These are phyloP conservation scores for Naganishia antarctica DNA, from an alignment of 768 basidiomycete genomes.

Conservation along the genomic window DNA sequence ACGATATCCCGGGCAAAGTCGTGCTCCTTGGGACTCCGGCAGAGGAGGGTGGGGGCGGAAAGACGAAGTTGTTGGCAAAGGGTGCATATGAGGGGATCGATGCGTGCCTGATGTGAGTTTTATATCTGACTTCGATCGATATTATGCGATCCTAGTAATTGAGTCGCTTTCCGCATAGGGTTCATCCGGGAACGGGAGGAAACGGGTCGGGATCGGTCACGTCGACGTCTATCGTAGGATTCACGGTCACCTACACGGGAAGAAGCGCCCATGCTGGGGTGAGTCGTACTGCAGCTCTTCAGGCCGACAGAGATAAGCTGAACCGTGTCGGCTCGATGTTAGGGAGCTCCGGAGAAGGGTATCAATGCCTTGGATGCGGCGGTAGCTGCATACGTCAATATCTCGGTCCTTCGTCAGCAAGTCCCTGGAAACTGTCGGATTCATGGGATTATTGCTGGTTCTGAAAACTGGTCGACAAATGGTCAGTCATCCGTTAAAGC, in stretches of 20 bases:
- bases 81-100: slow-evolving; percentile 35
- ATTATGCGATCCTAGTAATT: background rate
- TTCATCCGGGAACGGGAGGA: slow-evolving; percentile 23
- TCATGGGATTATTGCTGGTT: slow-evolving; percentile 30
- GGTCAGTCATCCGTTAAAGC: background rate
- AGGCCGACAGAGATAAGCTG: too few species aligned
- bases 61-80: slow-evolving; percentile 30
- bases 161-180: slow-evolving; percentile 8
- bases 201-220: slow-evolving; percentile 16
- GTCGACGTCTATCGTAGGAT: slow-evolving; percentile 29
- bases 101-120: slow-evolving; percentile 37
- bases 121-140: too few species aligned
- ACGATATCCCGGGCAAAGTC: slow-evolving; percentile 31
- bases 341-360: slow-evolving; percentile 35
- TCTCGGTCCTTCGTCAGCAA: slow-evolving; percentile 36
- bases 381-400: slow-evolving; percentile 29
- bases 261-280: slow-evolving; percentile 41
- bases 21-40: slow-evolving; percentile 32
- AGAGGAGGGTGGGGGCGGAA: slow-evolving; percentile 35
- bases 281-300: slow-evolving; percentile 9
- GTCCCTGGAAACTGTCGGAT: slow-evolving; percentile 26
- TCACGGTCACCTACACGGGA: slow-evolving; percentile 35
- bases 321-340: too few species aligned
- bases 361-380: slow-evolving; percentile 39
- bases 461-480: slow-evolving; percentile 27